Base-by-base conservation (phyloP, 495 filamentous ascomycete genomes). In the Talaromyces trachyspermus region DNA sequence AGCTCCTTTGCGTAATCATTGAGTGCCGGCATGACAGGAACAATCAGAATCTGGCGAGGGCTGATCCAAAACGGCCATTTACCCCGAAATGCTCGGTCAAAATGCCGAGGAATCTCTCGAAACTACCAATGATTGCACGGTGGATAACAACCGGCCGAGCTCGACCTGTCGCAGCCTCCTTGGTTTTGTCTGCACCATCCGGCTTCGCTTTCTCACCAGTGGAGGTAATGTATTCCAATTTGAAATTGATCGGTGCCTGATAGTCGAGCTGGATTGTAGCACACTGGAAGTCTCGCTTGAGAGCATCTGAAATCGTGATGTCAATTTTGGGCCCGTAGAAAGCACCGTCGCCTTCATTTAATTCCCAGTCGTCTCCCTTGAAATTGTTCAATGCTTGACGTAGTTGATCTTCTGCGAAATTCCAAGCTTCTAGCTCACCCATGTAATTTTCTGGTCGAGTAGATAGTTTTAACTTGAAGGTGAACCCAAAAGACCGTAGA, bases 41-140 rank as follows among this genome's bases (percentile, higher is more conserved):
- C 82, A 46, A 97, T 80, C 50, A 97, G 70, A 39, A 97, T 78
- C 69, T 98, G 92, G 15, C 91, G 82, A 20, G 92, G 92, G 52
- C 83, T 90, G 49, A 98, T 67, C 92, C 92, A 98, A 77, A 96
- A 95, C 0, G 92, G 92, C 91, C 91, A 97, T 68, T 95, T 95
- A 52, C 92, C 92, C 32, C 92, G 59, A 95, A 98, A 63, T 97
- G 92, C 70, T 98, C 92, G 19, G 75, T 89, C 47, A 96, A 69
- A 52, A 98, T 95, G 46, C 84, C 92, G 49, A 94, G 84, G 70
- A 98, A 95, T 36, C 92, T 85, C 71, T 98, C 92, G 56, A 96
- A 87, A 53, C 81, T 87, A 45, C 92, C 92, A 43, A 88, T 83
- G 61, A 98, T 92, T 39, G 92, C 92, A 50, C 92, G 86, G 66